Base-by-base conservation (phyloP, 2,329 filamentous ascomycete genomes). In the Penicillium brevicompactum region DNA sequence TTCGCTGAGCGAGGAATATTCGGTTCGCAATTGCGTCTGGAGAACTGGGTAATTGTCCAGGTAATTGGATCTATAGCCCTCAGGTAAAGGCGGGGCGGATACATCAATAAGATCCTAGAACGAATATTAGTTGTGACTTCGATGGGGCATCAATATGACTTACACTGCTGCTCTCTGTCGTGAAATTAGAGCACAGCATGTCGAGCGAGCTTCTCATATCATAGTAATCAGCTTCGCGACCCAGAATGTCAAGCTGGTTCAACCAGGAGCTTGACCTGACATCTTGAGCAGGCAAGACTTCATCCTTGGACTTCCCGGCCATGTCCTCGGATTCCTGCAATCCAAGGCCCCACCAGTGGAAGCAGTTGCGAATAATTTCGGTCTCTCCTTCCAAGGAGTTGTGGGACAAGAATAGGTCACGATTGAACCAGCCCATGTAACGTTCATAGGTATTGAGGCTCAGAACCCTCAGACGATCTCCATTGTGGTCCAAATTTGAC, bases 401-500 rank as follows among this genome's bases (percentile, higher is more conserved):
- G n/a, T 58, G 51, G 41, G 74, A 69, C 31, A 75, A 55, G 10
- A 80, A 71, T 3, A 81, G 72, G 64, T 93, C 89, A 53, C 87
- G 84, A 46, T 82, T 84, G 27, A 92, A 73, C 83, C 87, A 80
- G 11, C 91, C 92, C 88, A 97, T 94, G 14, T 88, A 90, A 9
- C 78, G 74, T 31, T 82, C 76, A 66, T 95, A 97, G 0, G 92
- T 95, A 49, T 84, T 84, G 67, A 90, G 80, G 70, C 94, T 99
- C 49, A 93, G 80, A 10, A 96, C 89, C 22, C 92, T 86, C 41
- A 93, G 79, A 9, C 82, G 82, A 51, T 89, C 81, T 2, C 89
- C 87, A 43, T 87, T 72, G 49, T 83, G 78, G 64, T 93, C 87
- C 3, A 87, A 67, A 66, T 93, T 89, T 22, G 80, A 80, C 0